Conservation (phyloP, 805 yeast genomes). For the Lipomyces lipofer region DNA sequence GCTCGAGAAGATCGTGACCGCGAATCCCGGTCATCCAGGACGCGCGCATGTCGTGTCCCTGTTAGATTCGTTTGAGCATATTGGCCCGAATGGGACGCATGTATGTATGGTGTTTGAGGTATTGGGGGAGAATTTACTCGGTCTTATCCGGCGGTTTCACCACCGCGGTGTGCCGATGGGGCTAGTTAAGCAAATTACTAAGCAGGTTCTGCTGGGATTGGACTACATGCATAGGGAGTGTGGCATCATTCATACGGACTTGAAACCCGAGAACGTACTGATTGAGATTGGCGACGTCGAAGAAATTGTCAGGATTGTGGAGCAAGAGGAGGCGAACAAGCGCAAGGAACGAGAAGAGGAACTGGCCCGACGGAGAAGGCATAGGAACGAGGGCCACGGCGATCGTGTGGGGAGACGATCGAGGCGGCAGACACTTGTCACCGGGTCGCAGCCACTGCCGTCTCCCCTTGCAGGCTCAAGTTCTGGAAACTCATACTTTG, state of each 20-base stretch:
- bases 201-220: constrained; percentile 70
- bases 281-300: constrained; percentile 85
- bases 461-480: constrained; percentile 68
- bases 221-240: constrained; percentile 71
- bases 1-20: constrained; percentile 60
- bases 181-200: constrained; percentile 78
- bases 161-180: constrained; percentile 77
- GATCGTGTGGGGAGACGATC: constrained; percentile 48
- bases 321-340: constrained; percentile 54
- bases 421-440: constrained; percentile 72
- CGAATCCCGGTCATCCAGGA: constrained; percentile 72
- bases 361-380: constrained; percentile 18
- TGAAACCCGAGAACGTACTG: constrained; percentile 73
- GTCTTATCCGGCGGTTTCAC: constrained; percentile 73
- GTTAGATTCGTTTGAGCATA: constrained; percentile 79
- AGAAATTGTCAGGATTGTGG: constrained; percentile 67
- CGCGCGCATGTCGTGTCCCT: constrained; percentile 77
- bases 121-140: constrained; percentile 87
- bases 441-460: constrained; percentile 92
- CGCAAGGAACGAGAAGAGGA: constrained; percentile 46
- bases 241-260: constrained; percentile 73
- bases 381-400: constrained; percentile 18
- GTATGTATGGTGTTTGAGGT: constrained; percentile 98
- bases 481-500: constrained; percentile 31
- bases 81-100: constrained; percentile 90